A percentile compares a stretch with the other conserved stretches of the same genome.
These are phyloP conservation scores for Aphanomyces stellatus DNA, from an alignment of 352 stramenopile species.

Conservation along the genomic window DNA sequence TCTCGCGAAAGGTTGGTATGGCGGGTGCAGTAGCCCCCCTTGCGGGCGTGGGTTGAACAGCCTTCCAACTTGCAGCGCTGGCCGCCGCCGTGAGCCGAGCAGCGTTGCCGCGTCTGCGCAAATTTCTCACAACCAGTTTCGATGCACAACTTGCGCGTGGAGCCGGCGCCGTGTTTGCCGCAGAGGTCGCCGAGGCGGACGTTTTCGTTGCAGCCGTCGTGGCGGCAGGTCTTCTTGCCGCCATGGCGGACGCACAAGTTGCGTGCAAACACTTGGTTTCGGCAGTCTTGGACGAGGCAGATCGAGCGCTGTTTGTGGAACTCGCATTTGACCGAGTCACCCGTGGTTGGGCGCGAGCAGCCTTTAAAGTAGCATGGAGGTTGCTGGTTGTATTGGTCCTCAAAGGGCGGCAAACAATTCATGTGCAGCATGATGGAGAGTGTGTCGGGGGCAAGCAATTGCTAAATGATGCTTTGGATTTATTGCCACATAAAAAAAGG, in stretches of 20 bases:
- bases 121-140: neutral
- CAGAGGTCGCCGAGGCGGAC: constrained; percentile 9
- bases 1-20: neutral
- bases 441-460: too few relatives aligned
- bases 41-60: constrained; percentile 8
- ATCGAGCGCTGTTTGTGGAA: neutral
- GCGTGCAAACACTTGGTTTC: neutral
- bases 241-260: constrained; percentile 3
- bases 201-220: constrained; percentile 13
- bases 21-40: neutral
- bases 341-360: neutral
- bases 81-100: constrained; percentile 10
- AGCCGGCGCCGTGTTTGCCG: constrained; percentile 8
- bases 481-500: too few relatives aligned
- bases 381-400: too few relatives aligned
- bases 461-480: too few relatives aligned
- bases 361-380: constrained; percentile 6
- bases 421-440: too few relatives aligned
- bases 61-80: constrained; percentile 5
- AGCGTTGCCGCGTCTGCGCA: neutral
- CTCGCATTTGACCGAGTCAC: neutral
- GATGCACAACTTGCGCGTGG: neutral
- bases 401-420: too few relatives aligned
- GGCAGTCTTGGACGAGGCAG: neutral
- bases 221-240: constrained; percentile 9